Evolutionary conservation across 306 rosid species (phyloP), one percentile per base, ranked within the genome.

Genomic region (Bauhinia variegata): DNA sequence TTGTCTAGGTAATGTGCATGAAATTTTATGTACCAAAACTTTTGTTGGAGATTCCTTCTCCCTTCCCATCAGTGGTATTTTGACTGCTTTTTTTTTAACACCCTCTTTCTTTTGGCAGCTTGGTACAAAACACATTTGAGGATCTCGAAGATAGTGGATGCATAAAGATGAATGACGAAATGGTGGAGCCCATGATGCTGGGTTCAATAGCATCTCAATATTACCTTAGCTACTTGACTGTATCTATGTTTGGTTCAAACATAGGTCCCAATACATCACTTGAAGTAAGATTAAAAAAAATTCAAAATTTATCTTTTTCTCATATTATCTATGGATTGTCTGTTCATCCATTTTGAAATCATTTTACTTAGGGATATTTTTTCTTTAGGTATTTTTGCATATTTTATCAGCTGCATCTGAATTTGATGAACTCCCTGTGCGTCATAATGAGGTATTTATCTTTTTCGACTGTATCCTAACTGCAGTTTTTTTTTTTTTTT

Each of bases 121-220:
- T 89, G 71, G 86, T 89, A 79, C 95, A 93, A 43, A 88, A 59
- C 69, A 88, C 90, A 54, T 89, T 88, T 80, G 97, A 93, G 82
- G 97, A 93, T 83, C 91, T 93, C 18, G 98, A 93, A 83, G 98
- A 89, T 73, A 83, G 98, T 88, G 97, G 97, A 82, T 93, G 98
- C 75, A 78, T 89, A 69, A 81, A 84, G 85, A 86, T 93, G 88
- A 56, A 72, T 32, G 96, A 93, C 32, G 95, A 85, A 59, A 57
- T 11, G 34, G 97, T 89, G 58, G 85, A 84, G 77, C 68, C 96
- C 18, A 77, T 71, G 87, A 93, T 89, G 91, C 77, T 93, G 75
- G 98, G 97, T 68, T 83, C 98, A 34, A 85, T 89, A 74, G 96
- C 98, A 67, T 89, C 98, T 65, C 96, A 92, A 78, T 84, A 89